Conservation (phyloP, 2,329 filamentous ascomycete species). For the Colletotrichum limetticola region DNA sequence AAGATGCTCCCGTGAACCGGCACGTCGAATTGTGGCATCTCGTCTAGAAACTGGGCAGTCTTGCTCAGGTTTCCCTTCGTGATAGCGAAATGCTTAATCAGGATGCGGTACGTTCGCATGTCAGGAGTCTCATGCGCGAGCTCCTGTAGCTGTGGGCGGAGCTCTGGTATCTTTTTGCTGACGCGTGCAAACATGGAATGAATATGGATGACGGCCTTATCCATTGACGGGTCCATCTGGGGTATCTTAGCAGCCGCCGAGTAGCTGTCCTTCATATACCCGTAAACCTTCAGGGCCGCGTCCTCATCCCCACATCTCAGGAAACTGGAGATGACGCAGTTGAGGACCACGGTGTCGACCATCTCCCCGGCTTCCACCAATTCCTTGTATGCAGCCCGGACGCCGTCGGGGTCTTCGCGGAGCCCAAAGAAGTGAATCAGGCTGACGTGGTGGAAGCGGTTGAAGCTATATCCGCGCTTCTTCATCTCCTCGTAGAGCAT, state of each 20-base stretch:
- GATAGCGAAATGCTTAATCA: slow-evolving; percentile 80
- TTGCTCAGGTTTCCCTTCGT: slow-evolving; percentile 76
- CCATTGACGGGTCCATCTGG: slow-evolving; percentile 56
- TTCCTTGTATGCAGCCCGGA: slow-evolving; percentile 81
- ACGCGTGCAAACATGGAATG: slow-evolving; percentile 69
- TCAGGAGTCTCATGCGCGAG: slow-evolving; percentile 77
- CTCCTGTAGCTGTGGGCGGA: slow-evolving; percentile 67
- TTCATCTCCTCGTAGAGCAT: slow-evolving; percentile 87
- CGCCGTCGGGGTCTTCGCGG: slow-evolving; percentile 75
- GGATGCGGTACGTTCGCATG: slow-evolving; percentile 80
- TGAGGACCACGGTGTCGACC: slow-evolving; percentile 87
- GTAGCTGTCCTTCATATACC: slow-evolving; percentile 80
- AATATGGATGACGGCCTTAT: slow-evolving; percentile 62
- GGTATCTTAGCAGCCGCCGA: slow-evolving; percentile 51
- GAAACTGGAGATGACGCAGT: slow-evolving; percentile 84
- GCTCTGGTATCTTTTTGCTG: slow-evolving; percentile 63
- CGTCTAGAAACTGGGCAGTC: slow-evolving; percentile 77
- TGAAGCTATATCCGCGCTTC: slow-evolving; percentile 72
- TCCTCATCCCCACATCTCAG: slow-evolving; percentile 79
- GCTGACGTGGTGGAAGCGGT: slow-evolving; percentile 84
- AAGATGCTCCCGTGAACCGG: slow-evolving; percentile 82
- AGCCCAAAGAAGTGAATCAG: slow-evolving; percentile 88
- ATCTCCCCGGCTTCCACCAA: slow-evolving; percentile 89
- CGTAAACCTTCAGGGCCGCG: slow-evolving; percentile 84
- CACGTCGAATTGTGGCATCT: slow-evolving; percentile 79